Base-by-base conservation (phyloP, 225 moss, liverwort and hornwort genomes). In the Pseudisothecium myosuroides region DNA sequence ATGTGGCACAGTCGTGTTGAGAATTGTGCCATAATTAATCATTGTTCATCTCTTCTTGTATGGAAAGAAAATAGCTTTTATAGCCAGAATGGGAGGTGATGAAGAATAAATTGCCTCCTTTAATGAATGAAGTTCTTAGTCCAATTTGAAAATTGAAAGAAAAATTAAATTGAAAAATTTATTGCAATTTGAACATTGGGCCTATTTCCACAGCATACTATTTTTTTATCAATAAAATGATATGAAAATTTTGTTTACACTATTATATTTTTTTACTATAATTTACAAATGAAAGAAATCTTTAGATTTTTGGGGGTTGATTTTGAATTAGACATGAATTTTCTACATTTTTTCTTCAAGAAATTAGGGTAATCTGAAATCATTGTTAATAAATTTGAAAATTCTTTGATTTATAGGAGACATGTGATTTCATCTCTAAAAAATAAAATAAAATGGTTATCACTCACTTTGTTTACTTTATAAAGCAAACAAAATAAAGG, bases 151-250 rank as follows among this genome's bases (percentile, higher is more conserved):
- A 23, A 14, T 7, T 24, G 2, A 2, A 24, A 39, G n/a, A n/a
- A 69, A 41, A 15, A 8, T 15, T 3, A 9, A 41, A 26, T 16
- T 41, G 0, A 9, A 43, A 16, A 67, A 21, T 0, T 27, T 71
- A 16, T 9, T 41, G 41, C 8, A 24, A 14, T 26, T 71, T 71
- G 26, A 41, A 26, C 5, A 23, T 63, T 3, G 0, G 9, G 3
- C 3, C 1, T 9, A 16, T 41, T 41, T 26, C 9, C 7, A 3
- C 5, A 22, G 3, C 26, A 8, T 41, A 71, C 0, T 14, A 0
- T 41, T 43, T 72, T 24, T 27, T 3, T 43, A 16, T 26, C 2
- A 15, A 41, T 15, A 9, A 0, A 27, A 15, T 41, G 9, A 9
- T 0, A 26, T 41, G 14, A 3, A 23, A 23, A 11, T 37, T 21